A percentile compares a stretch with the other conserved stretches of the same genome.
Evolutionary conservation across 129 eudicot species (phyloP).

Genomic region (Ambrosia trifida): DNA sequence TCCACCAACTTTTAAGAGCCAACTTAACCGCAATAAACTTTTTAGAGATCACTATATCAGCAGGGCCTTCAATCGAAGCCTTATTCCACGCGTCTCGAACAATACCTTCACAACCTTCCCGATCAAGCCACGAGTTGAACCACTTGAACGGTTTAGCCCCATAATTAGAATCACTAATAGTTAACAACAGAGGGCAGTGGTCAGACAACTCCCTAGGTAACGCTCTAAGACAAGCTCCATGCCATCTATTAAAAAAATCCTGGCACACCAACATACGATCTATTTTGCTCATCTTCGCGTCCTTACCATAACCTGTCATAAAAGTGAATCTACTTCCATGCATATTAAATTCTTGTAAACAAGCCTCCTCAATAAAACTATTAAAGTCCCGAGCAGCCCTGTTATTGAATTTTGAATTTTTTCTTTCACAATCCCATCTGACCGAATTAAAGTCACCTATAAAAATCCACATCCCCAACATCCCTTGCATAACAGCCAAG

Average conservation of each 20-base stretch:
- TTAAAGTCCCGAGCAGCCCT: constrained; percentile 1
- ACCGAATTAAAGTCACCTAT: not conserved
- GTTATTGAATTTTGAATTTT: not conserved
- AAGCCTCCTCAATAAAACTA: not conserved
- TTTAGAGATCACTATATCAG: not conserved
- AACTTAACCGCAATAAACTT: not conserved
- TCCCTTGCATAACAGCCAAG: constrained; percentile 2
- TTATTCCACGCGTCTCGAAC: not conserved
- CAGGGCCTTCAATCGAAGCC: not conserved
- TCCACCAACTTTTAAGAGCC: constrained; percentile 4
- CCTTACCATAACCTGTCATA: not conserved
- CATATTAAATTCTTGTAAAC: not conserved
- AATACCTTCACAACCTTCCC: constrained; percentile 3
- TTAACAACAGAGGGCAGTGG: not conserved
- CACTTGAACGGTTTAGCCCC: constrained; percentile 8
- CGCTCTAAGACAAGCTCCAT: constrained; percentile 13
- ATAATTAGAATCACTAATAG: not conserved
- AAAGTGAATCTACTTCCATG: constrained; percentile 5
- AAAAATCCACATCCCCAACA: not conserved
- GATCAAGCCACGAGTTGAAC: constrained; percentile 7
- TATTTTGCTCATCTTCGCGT: too few species aligned
- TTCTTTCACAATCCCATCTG: constrained; percentile 10
- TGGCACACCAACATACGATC: not conserved
- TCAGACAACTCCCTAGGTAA: not conserved
- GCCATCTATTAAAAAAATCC: constrained; percentile 1